Evolutionary conservation across 768 basidiomycete species (phyloP).

Genomic region (Baorangia bicolor): DNA sequence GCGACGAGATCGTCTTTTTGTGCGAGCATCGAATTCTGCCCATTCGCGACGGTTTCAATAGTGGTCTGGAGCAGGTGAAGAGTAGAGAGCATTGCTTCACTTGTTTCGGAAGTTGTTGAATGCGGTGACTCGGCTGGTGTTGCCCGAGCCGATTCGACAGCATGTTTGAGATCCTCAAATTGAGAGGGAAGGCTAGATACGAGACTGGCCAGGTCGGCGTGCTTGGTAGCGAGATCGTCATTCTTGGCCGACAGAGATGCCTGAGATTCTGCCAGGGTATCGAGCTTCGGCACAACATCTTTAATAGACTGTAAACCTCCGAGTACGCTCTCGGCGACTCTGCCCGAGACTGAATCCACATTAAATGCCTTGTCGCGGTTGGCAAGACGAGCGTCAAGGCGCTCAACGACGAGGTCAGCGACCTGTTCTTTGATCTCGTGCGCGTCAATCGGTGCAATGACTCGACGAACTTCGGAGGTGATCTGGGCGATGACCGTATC

Average conservation of each 20-base stretch:
- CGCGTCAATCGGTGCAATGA: constrained; percentile 75
- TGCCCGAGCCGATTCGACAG: constrained; percentile 36
- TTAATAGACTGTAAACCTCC: constrained; percentile 42
- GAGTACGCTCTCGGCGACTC: constrained; percentile 54
- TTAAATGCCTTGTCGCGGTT: constrained; percentile 73
- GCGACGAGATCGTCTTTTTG: constrained; percentile 49
- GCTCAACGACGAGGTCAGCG: constrained; percentile 83
- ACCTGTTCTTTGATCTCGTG: constrained; percentile 90
- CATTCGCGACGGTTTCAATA: constrained; percentile 49
- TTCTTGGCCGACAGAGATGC: constrained; percentile 40
- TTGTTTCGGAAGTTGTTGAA: constrained; percentile 13
- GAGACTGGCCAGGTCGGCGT: constrained; percentile 40
- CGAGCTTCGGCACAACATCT: constrained; percentile 40
- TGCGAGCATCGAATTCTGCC: constrained; percentile 48
- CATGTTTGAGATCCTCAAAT: constrained; percentile 44
- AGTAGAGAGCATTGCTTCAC: constrained; percentile 32
- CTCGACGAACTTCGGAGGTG: constrained; percentile 65
- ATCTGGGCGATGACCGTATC: constrained; percentile 58
- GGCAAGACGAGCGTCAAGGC: constrained; percentile 76
- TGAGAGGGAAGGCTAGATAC: constrained; percentile 49
- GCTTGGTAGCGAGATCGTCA: constrained; percentile 37
- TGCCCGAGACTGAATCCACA: constrained; percentile 54
- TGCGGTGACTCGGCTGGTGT: constrained; percentile 19
- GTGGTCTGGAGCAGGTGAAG: constrained; percentile 47
- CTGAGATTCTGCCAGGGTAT: constrained; percentile 43